These are phyloP conservation scores for Daldinia eschscholtzii DNA, from an alignment of 2,329 filamentous ascomycete genomes.

Conservation along the genomic window DNA sequence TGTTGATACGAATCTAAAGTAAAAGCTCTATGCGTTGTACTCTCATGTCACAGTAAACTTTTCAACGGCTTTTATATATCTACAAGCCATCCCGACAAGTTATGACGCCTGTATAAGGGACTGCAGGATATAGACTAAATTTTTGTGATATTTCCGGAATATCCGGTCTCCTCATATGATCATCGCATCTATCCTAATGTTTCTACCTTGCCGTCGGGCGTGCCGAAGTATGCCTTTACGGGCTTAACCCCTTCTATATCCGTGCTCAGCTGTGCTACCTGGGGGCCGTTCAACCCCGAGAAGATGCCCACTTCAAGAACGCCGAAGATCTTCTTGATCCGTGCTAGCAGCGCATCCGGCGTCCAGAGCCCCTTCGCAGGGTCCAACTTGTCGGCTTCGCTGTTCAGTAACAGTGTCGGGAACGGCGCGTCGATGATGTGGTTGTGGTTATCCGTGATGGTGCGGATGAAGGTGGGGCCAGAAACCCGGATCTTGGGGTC, in stretches of 20 bases:
- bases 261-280: slow-evolving; percentile 67
- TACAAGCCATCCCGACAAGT: neutral
- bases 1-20: slow-evolving; percentile 1
- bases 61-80: neutral
- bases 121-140: neutral
- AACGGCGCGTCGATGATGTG: slow-evolving; percentile 96
- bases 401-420: slow-evolving; percentile 72
- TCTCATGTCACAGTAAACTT: neutral
- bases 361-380: slow-evolving; percentile 80
- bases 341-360: slow-evolving; percentile 77
- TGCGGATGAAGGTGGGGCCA: slow-evolving; percentile 81
- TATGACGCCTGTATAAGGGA: neutral
- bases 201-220: slow-evolving; percentile 79
- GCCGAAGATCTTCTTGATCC: slow-evolving; percentile 84
- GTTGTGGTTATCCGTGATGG: slow-evolving; percentile 88
- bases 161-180: neutral
- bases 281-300: slow-evolving; percentile 80
- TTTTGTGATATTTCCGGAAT: slow-evolving; percentile 2
- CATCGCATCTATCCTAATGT: slow-evolving; percentile 43
- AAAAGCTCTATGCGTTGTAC: neutral
- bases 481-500: slow-evolving; percentile 79
- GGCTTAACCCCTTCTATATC: slow-evolving; percentile 92
- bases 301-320: slow-evolving; percentile 95
- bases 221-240: slow-evolving; percentile 93
- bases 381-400: slow-evolving; percentile 60